These are phyloP conservation scores for Trichoderma atrobrunneum DNA, from an alignment of 2,329 filamentous ascomycete genomes.

Conservation along the genomic window DNA sequence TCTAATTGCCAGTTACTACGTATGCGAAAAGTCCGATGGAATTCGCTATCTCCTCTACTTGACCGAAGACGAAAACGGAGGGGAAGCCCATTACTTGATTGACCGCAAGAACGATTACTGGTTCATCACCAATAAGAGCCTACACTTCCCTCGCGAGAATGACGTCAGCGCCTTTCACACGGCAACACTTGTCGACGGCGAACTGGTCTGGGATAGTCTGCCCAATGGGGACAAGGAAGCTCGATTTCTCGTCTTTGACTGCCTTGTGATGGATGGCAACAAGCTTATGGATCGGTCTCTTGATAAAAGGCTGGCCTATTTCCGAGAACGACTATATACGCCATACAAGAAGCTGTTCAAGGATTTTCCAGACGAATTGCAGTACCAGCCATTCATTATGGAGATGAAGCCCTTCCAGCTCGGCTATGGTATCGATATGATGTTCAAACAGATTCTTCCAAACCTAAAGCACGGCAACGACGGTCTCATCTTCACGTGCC, in stretches of 20 bases:
- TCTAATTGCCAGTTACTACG: constrained; percentile 68
- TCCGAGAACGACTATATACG: constrained; percentile 71
- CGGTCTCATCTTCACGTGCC: constrained; percentile 96
- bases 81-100: constrained; percentile 84
- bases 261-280: constrained; percentile 74
- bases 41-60: constrained; percentile 94
- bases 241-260: constrained; percentile 91
- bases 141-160: constrained; percentile 76
- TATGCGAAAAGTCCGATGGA: constrained; percentile 97
- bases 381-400: constrained; percentile 73
- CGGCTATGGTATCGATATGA: constrained; percentile 83
- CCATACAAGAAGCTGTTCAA: constrained; percentile 64
- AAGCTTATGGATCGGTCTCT: constrained; percentile 75
- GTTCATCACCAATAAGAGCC: constrained; percentile 63
- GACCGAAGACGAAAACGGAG: constrained; percentile 58
- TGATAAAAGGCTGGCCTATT: constrained; percentile 85
- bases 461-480: constrained; percentile 89
- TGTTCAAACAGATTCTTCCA: constrained; percentile 85
- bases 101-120: constrained; percentile 98
- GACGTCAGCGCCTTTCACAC: constrained; percentile 68
- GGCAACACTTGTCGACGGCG: constrained; percentile 84
- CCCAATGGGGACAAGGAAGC: constrained; percentile 65
- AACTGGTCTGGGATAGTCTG: constrained; percentile 82
- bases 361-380: constrained; percentile 65
- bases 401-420: constrained; percentile 89